Evolutionary conservation across 2,329 filamentous ascomycete species (phyloP).

Genomic region (Ceratocystis eucalypticola): DNA sequence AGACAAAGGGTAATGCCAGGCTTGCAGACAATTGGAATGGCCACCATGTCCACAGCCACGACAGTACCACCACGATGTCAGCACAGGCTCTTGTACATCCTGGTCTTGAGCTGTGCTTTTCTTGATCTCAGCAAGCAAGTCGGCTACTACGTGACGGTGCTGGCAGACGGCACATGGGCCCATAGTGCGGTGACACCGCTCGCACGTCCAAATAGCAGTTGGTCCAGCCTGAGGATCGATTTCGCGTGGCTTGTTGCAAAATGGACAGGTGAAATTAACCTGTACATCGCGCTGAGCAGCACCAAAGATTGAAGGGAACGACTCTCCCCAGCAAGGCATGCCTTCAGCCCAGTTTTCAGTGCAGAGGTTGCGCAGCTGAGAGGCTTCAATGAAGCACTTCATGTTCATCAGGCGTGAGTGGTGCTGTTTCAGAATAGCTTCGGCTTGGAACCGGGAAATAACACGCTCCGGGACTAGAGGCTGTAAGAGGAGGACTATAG

Average conservation of each 20-base stretch:
- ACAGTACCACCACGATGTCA: slow-evolving; percentile 48
- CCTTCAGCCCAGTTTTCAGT: slow-evolving; percentile 42
- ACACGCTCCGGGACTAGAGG: slow-evolving; percentile 42
- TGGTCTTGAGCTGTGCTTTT: slow-evolving; percentile 7
- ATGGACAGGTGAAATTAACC: slow-evolving; percentile 40
- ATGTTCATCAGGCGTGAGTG: slow-evolving; percentile 46
- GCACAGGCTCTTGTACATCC: slow-evolving; percentile 23
- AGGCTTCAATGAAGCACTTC: slow-evolving; percentile 46
- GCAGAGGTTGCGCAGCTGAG: slow-evolving; percentile 48
- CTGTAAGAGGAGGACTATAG: slow-evolving; percentile 46
- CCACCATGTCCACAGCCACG: slow-evolving; percentile 49
- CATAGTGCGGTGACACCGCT: slow-evolving; percentile 40
- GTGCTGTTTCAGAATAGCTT: slow-evolving; percentile 44
- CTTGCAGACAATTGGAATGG: slow-evolving; percentile 44
- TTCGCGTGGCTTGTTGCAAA: slow-evolving; percentile 44
- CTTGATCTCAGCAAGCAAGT: slow-evolving; percentile 26
- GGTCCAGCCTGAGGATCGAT: slow-evolving; percentile 31
- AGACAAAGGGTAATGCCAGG: slow-evolving; percentile 36
- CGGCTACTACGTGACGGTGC: slow-evolving; percentile 35
- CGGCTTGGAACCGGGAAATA: slow-evolving; percentile 43
- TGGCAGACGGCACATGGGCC: slow-evolving; percentile 47
- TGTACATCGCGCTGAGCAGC: slow-evolving; percentile 42
- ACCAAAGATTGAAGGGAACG: slow-evolving; percentile 41
- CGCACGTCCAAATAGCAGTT: slow-evolving; percentile 43
- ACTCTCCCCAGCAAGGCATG: slow-evolving; percentile 39